Evolutionary conservation across 1,139 yeast genomes (phyloP), one percentile per base, ranked within the genome.

Genomic region (Geotrichum cucujoidarum): DNA sequence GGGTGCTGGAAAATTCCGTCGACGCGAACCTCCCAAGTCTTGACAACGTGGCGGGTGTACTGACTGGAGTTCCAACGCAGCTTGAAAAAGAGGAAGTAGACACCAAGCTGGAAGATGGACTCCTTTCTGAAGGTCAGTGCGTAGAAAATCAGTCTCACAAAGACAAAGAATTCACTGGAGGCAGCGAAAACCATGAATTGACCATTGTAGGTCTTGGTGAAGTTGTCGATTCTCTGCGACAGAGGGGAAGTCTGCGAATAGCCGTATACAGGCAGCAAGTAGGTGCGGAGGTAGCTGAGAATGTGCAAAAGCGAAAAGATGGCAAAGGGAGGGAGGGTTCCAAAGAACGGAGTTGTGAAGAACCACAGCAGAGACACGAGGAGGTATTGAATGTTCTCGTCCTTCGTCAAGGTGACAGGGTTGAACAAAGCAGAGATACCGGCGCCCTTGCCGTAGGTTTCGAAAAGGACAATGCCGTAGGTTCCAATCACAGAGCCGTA

Each of bases 61-160:
- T 79, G 73, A 7, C 94, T 83, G 59, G 79, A 81, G 63, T 87
- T 95, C 63, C 74, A 86, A 66, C 95, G 78, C 53, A 84, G 69
- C 68, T 86, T 86, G 65, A 88, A 74, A 68, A 90, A 90, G 18
- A 80, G 53, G 27, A 78, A 62, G 67, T 83, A 88, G 37, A 77
- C 66, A 22, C 75, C 55, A 40, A 85, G 73, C 16, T 81, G 77
- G 49, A 80, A 59, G 73, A 86, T 74, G 34, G 90, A 81, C 59
- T 81, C 78, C 58, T 69, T 73, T 63, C 81, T 74, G 70, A 81
- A 81, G n/a, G 81, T 63, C 40, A 88, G 44, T 27, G 85, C 77
- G 57, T 79, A 72, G 47, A 79, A 43, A 11, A 78, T 52, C 35
- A 65, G 48, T 37, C 59, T 53, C 27, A 71, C 60, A 49, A 80